A percentile compares a stretch with the other conserved stretches of the same genome.
Evolutionary conservation across 768 basidiomycete genomes (phyloP).

Genomic region (Russula emetica): DNA sequence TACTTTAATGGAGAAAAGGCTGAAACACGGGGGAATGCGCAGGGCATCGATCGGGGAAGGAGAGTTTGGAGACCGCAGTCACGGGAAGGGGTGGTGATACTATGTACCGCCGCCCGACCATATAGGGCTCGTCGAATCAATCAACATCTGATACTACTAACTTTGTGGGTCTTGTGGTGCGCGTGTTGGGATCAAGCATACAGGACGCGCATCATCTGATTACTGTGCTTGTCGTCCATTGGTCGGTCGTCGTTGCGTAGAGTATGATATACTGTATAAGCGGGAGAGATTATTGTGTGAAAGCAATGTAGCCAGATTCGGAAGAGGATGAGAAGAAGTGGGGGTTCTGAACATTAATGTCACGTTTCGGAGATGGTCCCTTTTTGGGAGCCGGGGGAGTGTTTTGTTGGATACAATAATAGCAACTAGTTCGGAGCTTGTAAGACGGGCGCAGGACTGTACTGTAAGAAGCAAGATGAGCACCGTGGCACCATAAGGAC

Average conservation of each 20-base stretch:
- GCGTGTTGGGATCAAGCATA: not conserved
- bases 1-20: not conserved
- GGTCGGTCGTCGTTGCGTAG: not conserved
- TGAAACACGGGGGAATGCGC: not conserved
- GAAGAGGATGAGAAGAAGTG: not conserved
- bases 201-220: not conserved
- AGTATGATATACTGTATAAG: not conserved
- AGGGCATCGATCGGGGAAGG: not conserved
- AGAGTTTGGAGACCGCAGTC: not conserved
- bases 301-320: conserved; percentile 4
- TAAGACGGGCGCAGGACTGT: not conserved
- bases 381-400: not conserved
- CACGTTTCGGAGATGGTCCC: too few relatives aligned
- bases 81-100: not conserved
- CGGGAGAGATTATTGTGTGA: not conserved
- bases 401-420: not conserved
- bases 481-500: not conserved
- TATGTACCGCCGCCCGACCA: too few relatives aligned
- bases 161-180: not conserved
- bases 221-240: not conserved
- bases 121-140: not conserved
- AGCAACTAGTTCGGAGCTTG: not conserved
- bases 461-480: not conserved
- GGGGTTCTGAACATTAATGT: too few relatives aligned
- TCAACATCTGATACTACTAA: not conserved